Base-by-base conservation (phyloP, 2,329 filamentous ascomycete species). In the Thielaviopsis euricoi region DNA sequence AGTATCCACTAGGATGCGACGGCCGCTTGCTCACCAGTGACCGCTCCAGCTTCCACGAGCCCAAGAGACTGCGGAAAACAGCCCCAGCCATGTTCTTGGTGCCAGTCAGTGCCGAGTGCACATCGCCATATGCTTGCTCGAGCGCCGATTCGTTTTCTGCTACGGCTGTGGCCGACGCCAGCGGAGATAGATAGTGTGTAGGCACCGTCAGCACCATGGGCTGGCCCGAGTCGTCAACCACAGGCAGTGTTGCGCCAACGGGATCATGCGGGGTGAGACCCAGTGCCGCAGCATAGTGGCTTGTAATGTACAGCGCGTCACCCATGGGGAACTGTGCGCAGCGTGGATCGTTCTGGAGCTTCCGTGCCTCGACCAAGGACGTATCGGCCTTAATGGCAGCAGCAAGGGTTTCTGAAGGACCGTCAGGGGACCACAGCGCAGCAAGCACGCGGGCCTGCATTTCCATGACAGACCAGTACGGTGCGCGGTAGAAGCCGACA, bases 381-480 rank as follows among this genome's bases (percentile, higher is more conserved):
- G 68, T 67, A 57, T 79, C 76, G 0, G 68, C 63, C 3, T 64
- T 61, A 2, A 63, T 67, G 54, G 40, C 66, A 56, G 52, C 64
- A 33, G 58, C 63, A 12, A 60, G 46, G 29, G 52, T 43, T 15
- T 21, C 51, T 4, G 26, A 19, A 12, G 46, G 46, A 7, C 26
- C 51, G 1, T 64, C 57, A 1, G 67, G 63, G 0, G 68, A 69
- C 85, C 86, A 90, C 12, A 80, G 67, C 13, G 76, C 68, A 0
- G 82, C 75, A 6, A 90, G 71, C 61, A 86, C 77, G 0, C 85
- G 78, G 2, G 87, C 83, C 69, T 94, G 88, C 84, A 89, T 87
- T 67, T 93, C 87, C 77, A 91, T 89, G 0, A 89, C 82, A 0
- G 85, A 85, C 88, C 88, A 94, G 67, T 88, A 93, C 0, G 87